Evolutionary conservation across 2,329 filamentous ascomycete genomes (phyloP), one percentile per base, ranked within the genome.

Genomic region (Neofusicoccum kwambonambiense): DNA sequence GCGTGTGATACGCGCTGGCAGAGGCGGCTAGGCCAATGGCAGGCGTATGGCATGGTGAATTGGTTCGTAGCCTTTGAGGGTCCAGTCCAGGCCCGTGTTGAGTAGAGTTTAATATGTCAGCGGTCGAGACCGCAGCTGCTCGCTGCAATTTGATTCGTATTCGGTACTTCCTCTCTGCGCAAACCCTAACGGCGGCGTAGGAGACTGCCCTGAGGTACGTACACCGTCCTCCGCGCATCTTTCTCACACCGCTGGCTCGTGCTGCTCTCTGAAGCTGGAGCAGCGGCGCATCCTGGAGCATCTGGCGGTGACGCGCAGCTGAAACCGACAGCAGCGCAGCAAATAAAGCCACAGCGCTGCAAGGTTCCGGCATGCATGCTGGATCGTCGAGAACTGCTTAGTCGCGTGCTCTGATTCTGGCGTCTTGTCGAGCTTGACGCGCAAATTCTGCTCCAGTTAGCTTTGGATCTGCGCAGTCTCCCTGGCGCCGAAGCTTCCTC

Each of bases 401-500:
- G 39, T 44, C 54, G 22, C 54, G 54, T 58, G 39, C 39, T 34
- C 39, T 17, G 44, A 22, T 17, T 44, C 17, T 31, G 27, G 41
- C 12, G 54, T 5, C 19, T 19, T 35, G 54, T 31, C 27, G 39
- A 58, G 54, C 54, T 45, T 42, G 52, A 45, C 37, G 41, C 37
- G 54, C 31, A 58, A 58, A 34, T 58, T 58, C 22, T 58, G 27
- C 35, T 19, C n/a, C 54, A 17, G 17, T 44, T 58, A 58, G 54
- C 22, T 22, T 31, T 35, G 22, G 54, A 58, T 45, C 22, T 31
- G 54, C 52, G 54, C 41, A 42, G 19, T 41, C 54, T 37, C 19
- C 12, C 35, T 44, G 22, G 12, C 39, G 22, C 9, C 17, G 54
- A 45, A 35, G 39, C 54, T 35, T 42, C 11, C 39, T 45, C 22